Base-by-base conservation (phyloP, 495 filamentous ascomycete genomes). In the Staphylotrichum tortipilum region DNA sequence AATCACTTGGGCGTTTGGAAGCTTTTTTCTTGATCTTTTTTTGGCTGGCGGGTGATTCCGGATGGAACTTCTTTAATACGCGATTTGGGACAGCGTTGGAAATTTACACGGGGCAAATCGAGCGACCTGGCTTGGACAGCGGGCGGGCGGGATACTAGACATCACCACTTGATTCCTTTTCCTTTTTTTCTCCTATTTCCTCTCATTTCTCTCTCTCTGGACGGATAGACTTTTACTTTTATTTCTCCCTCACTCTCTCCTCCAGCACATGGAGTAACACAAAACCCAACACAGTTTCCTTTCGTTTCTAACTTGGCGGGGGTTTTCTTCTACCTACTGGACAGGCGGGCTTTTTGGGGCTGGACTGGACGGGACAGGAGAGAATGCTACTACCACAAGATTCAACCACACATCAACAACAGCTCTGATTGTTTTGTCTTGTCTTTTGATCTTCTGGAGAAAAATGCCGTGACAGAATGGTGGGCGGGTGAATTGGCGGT, bases 221-320 rank as follows among this genome's bases (percentile, higher is more conserved):
- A 22, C 33, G 53, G 50, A 48, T 59, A 62, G 59, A 62, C 46
- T 55, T 57, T 12, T 12, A n/a, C n/a, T n/a, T n/a, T n/a, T n/a
- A n/a, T n/a, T n/a, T 4, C 38, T 52, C 24, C 51, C 43, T 51
- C 38, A 35, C 22, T 40, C 24, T 40, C 44, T 29, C 41, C 34
- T 8, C 4, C 17, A n/a, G n/a, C n/a, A n/a, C n/a, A 14, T 19
- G 49, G 40, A 39, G 34, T 41, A 44, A 51, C 34, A 17, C 36
- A 52, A 49, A 42, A 44, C 18, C 21, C 37, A 33, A 24, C 9
- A 9, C 17, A 3, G 3, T 53, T 53, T 36, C 50, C 22, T 49
- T 40, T 33, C 17, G 24, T 23, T 34, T 39, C 18, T 26, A n/a
- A n/a, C n/a, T n/a, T n/a, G n/a, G n/a, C n/a, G n/a, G n/a, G n/a